A percentile compares a stretch with the other conserved stretches of the same genome.
Evolutionary conservation across 805 yeast genomes (phyloP).

Genomic region (Vanderwaltozyma tropicalis): DNA sequence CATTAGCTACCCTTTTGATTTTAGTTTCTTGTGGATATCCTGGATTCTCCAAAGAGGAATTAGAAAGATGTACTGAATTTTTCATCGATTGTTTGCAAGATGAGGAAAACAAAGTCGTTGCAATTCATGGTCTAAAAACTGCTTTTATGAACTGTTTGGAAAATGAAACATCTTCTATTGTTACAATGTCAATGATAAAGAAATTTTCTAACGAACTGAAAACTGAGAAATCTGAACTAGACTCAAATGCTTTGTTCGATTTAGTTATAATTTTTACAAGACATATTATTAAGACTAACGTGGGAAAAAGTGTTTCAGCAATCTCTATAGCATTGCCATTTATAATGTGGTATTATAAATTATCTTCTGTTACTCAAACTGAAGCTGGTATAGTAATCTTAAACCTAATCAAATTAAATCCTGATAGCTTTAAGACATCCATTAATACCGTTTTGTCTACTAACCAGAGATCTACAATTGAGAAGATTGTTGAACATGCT

Average conservation of each 20-base stretch:
- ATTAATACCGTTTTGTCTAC: constrained; percentile 31
- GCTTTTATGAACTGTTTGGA: constrained; percentile 30
- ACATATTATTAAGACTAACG: constrained; percentile 20
- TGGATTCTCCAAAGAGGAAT: constrained; percentile 29
- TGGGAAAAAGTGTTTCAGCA: constrained; percentile 1
- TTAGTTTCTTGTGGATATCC: constrained; percentile 32
- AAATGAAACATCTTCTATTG: constrained; percentile 24
- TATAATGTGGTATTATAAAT: constrained; percentile 30
- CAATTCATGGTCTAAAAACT: constrained; percentile 53
- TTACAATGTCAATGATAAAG: constrained; percentile 39
- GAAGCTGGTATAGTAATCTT: constrained; percentile 41
- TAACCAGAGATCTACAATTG: constrained; percentile 27
- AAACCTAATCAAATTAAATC: constrained; percentile 35
- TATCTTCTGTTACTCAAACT: constrained; percentile 11
- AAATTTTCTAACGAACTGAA: constrained; percentile 29
- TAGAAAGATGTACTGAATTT: constrained; percentile 27
- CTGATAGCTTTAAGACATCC: constrained; percentile 40
- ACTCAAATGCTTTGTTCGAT: constrained; percentile 4
- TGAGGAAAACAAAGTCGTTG: constrained; percentile 31
- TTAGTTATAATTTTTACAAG: constrained; percentile 35
- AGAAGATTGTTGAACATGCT: constrained; percentile 10
- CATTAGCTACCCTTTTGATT: constrained; percentile 35
- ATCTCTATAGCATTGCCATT: constrained; percentile 22
- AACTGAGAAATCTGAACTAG: background rate
- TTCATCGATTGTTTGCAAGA: constrained; percentile 30